phyloP scores from a whole-genome alignment of 225 moss, liverwort and hornwort genomes.

The Marchantia polymorpha region DNA sequence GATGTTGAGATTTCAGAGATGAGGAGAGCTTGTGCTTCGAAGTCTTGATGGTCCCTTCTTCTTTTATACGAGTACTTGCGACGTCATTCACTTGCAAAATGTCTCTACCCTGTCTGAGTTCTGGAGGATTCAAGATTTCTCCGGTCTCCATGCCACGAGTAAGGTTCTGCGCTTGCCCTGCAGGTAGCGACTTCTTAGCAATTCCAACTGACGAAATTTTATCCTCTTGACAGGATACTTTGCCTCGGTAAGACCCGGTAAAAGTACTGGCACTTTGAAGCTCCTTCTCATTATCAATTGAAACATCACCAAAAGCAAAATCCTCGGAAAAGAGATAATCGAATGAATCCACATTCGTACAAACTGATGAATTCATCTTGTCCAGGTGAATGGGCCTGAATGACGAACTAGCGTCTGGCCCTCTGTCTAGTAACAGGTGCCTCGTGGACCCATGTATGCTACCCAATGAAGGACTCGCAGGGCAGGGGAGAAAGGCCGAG shows the following conservation, averaged over 20 bases:
- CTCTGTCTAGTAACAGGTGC: slow-evolving; percentile 4
- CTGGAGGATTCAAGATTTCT: slow-evolving; percentile 29
- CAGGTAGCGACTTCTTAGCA: slow-evolving; percentile 2
- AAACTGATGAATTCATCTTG: slow-evolving; percentile 17
- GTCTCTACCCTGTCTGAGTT: slow-evolving; percentile 18
- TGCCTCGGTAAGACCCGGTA: slow-evolving; percentile 7
- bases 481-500: slow-evolving; percentile 32
- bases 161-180: slow-evolving; percentile 12
- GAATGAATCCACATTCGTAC: slow-evolving; percentile 25
- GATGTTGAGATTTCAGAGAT: slow-evolving; percentile 44
- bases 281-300: slow-evolving; percentile 22
- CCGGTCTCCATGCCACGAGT: slow-evolving; percentile 18
- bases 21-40: not conserved
- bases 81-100: not conserved
- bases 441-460: slow-evolving; percentile 12
- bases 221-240: slow-evolving; percentile 10
- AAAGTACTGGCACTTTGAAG: slow-evolving; percentile 7
- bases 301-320: slow-evolving; percentile 21
- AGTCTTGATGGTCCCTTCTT: not conserved
- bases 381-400: slow-evolving; percentile 18
- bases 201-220: not conserved
- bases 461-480: not conserved
- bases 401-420: slow-evolving; percentile 13
- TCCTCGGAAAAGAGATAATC: slow-evolving; percentile 38
- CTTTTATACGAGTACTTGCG: slow-evolving; percentile 5